Conservation (phyloP, 768 basidiomycete genomes). For the Termitomyces sp. region DNA sequence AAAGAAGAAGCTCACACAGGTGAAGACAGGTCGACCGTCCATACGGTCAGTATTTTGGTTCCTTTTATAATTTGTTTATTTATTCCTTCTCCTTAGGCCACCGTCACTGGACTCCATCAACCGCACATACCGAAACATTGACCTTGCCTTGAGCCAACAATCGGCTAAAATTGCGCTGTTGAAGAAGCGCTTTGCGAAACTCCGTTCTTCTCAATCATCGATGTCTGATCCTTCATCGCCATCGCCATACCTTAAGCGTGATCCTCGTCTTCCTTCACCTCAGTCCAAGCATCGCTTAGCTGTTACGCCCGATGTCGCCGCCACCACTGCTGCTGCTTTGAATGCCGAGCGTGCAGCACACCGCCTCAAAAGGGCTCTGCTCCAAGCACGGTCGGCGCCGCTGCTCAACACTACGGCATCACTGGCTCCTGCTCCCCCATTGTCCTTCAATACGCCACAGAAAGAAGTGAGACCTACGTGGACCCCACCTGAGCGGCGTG, state of each 20-base stretch:
- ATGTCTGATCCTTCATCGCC: neutral
- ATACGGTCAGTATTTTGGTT: constrained; percentile 45
- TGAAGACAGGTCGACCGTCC: constrained; percentile 53
- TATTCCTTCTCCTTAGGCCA: constrained; percentile 42
- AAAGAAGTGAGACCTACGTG: constrained; percentile 19
- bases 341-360: constrained; percentile 74
- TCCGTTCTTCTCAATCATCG: constrained; percentile 31
- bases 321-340: constrained; percentile 73
- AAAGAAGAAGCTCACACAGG: constrained; percentile 62
- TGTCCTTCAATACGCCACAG: constrained; percentile 32
- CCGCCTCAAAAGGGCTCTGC: constrained; percentile 61
- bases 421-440: constrained; percentile 26
- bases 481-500: constrained; percentile 23
- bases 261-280: constrained; percentile 35
- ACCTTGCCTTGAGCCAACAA: constrained; percentile 61
- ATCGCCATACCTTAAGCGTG: constrained; percentile 21
- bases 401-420: constrained; percentile 55
- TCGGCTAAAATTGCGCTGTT: constrained; percentile 46
- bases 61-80: neutral
- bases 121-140: constrained; percentile 82
- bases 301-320: constrained; percentile 62
- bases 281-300: constrained; percentile 26
- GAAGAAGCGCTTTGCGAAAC: constrained; percentile 42
- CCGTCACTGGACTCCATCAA: constrained; percentile 84
- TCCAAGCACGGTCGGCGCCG: constrained; percentile 56